Evolutionary conservation across 345 rosid species (phyloP).

Genomic region (Eucalyptus curtisii): DNA sequence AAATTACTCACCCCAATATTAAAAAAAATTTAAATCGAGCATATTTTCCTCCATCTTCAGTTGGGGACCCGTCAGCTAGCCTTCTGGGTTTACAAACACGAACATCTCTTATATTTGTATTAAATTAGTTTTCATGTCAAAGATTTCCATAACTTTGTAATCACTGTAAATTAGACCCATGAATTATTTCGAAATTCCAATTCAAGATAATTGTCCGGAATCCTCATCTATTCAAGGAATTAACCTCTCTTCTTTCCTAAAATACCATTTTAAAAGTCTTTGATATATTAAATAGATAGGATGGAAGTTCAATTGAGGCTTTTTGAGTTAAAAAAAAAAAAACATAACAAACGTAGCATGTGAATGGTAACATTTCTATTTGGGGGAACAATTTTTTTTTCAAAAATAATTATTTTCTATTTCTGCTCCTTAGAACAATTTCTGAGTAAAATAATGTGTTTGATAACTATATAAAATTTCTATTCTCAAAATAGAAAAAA

Average conservation of each 20-base stretch:
- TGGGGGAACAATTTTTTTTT: fast-evolving
- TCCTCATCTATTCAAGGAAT: neutral
- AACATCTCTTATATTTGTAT: neutral
- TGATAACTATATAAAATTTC: fast-evolving
- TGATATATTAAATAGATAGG: neutral
- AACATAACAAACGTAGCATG: fast-evolving
- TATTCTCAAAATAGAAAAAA: no score
- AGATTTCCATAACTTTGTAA: neutral
- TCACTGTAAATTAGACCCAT: neutral
- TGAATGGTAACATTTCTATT: no score
- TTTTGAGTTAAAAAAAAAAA: neutral
- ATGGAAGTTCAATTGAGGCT: neutral
- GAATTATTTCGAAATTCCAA: neutral
- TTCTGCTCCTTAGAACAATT: fast-evolving
- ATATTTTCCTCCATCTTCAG: neutral
- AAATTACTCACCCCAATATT: neutral
- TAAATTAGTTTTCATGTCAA: neutral
- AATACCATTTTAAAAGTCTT: neutral
- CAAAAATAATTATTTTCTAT: no score
- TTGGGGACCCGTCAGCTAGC: neutral
- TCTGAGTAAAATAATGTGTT: fast-evolving
- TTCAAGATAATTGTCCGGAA: neutral
- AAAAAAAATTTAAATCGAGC: neutral
- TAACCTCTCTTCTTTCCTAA: neutral
- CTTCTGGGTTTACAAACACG: neutral